Percentiles rank a stretch among this genome's conserved stretches.
phyloP scores from a whole-genome alignment of 345 rosid genomes.

The Eucalyptus polybractea region DNA sequence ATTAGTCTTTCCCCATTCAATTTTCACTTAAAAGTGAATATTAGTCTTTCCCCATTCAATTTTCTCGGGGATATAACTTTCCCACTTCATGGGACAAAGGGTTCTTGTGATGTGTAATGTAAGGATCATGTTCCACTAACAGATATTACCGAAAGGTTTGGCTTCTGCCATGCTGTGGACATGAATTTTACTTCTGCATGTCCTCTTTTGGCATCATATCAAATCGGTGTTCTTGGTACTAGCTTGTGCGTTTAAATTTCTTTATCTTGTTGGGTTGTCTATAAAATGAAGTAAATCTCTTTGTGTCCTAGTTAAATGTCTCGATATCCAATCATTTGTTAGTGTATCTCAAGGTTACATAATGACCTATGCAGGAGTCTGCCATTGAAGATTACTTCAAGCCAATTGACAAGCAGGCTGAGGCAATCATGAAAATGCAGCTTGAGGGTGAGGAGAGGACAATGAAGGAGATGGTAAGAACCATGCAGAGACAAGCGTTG shows the following conservation, averaged over 20 bases:
- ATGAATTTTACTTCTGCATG: background rate
- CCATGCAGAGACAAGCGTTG: slow-evolving; percentile 52
- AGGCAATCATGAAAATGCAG: slow-evolving; percentile 65
- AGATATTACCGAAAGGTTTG: background rate
- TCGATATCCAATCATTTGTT: background rate
- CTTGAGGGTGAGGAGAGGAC: slow-evolving; percentile 76
- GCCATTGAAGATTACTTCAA: slow-evolving; percentile 68
- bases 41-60: background rate
- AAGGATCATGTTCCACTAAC: background rate
- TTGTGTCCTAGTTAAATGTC: background rate
- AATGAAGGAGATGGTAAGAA: slow-evolving; percentile 53
- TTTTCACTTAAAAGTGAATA: background rate
- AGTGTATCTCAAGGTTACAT: background rate
- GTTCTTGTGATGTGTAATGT: background rate
- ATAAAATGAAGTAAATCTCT: background rate
- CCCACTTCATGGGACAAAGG: background rate
- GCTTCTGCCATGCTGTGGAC: background rate
- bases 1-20: background rate
- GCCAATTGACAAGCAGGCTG: slow-evolving; percentile 81
- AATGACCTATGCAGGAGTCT: slow-evolving; percentile 41
- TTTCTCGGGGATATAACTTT: background rate
- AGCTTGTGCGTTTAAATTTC: background rate
- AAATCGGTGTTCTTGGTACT: background rate
- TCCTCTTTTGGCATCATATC: background rate
- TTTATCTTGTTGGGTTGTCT: background rate